A percentile compares a stretch with the other conserved stretches of the same genome.
Conservation (phyloP, 306 rosid species). For the Nissolia schottii region DNA sequence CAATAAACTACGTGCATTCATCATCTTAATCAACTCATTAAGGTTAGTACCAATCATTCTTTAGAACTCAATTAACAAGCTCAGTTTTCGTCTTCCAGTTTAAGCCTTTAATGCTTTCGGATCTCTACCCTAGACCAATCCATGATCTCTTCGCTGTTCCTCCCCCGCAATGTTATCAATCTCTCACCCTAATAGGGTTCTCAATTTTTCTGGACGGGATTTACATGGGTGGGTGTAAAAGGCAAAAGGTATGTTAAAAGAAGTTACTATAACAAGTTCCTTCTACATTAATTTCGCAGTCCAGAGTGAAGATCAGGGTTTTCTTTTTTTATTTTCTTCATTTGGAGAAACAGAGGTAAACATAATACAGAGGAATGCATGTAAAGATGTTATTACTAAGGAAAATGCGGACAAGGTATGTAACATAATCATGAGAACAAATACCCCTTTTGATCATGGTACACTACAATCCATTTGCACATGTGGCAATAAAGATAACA, state of each 20-base stretch:
- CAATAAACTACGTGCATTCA: neutral
- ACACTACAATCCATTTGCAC: slow-evolving; percentile 14
- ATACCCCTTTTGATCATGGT: neutral
- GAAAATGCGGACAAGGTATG: neutral
- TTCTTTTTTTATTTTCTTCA: neutral
- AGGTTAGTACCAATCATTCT: neutral
- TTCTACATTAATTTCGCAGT: neutral
- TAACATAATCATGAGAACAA: neutral
- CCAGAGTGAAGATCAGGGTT: neutral
- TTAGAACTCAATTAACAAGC: neutral
- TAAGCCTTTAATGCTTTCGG: neutral
- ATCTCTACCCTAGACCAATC: neutral
- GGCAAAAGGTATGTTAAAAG: neutral
- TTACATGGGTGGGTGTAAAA: neutral
- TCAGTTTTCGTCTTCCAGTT: neutral
- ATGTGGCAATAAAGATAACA: slow-evolving; percentile 8
- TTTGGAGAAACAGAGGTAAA: neutral
- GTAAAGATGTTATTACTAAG: slow-evolving; percentile 9
- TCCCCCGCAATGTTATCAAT: neutral
- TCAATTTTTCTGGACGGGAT: neutral
- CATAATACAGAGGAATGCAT: neutral
- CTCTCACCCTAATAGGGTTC: neutral
- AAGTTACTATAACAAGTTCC: neutral
- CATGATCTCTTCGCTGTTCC: neutral
- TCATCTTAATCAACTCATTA: neutral